These are phyloP conservation scores for Scheffersomyces lignicola DNA, from an alignment of 1,139 yeast species.

Conservation along the genomic window DNA sequence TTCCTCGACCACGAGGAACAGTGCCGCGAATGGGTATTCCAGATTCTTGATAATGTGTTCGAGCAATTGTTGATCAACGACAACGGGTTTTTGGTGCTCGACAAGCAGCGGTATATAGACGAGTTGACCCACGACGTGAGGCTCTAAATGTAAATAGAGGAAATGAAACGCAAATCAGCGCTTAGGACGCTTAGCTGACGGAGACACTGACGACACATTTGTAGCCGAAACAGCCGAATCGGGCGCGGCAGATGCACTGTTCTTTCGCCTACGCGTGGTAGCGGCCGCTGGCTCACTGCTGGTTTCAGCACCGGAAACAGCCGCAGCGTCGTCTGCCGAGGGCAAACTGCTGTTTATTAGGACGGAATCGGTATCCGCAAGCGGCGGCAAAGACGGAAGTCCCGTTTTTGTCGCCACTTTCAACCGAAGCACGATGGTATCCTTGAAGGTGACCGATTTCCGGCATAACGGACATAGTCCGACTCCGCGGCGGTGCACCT, in stretches of 20 bases:
- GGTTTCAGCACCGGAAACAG: no score
- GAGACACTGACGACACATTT: no score
- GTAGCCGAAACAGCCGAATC: no score
- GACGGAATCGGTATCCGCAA: background rate
- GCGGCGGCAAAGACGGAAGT: slow-evolving; percentile 14
- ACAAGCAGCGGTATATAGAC: slow-evolving; percentile 8
- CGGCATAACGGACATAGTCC: slow-evolving; percentile 51
- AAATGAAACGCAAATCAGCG: no score
- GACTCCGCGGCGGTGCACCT: slow-evolving; percentile 25
- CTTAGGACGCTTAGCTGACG: no score
- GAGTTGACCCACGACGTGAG: no score
- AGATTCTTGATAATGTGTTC: slow-evolving; percentile 10
- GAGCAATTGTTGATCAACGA: slow-evolving; percentile 9
- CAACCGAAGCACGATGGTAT: slow-evolving; percentile 37
- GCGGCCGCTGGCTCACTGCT: no score
- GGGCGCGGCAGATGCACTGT: no score
- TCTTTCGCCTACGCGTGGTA: no score
- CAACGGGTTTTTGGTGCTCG: slow-evolving; percentile 9
- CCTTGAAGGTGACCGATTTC: slow-evolving; percentile 40
- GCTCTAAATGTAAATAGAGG: no score
- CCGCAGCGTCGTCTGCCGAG: no score
- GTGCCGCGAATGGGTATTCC: slow-evolving; percentile 15
- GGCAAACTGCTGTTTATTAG: background rate
- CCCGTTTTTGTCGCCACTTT: slow-evolving; percentile 19
- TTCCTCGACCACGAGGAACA: slow-evolving; percentile 13